Base-by-base conservation (phyloP, 1,284 basidiomycete genomes). In the Rhodotorula sp. region DNA sequence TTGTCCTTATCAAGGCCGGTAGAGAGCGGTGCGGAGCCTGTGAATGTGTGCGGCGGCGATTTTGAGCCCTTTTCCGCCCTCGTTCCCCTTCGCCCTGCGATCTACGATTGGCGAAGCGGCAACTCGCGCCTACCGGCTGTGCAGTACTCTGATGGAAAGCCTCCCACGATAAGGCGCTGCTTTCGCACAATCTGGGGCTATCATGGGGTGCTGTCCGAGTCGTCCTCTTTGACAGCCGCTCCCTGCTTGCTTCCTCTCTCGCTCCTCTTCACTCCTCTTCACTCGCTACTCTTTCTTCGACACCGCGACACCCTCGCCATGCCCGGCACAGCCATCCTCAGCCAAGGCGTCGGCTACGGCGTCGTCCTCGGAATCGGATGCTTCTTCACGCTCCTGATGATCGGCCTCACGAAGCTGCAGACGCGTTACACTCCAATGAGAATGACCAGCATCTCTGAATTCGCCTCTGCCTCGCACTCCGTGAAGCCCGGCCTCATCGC, bases 351-450 rank as follows among this genome's bases (percentile, higher is more conserved):
- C 47, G 68, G 68, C 9, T 93, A 92, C 83, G 91, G 90, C 57
- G 89, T 93, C 66, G 90, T 66, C 26, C 37, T 76, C 86, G 90
- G 90, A 48, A 91, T 93, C 77, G 90, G 90, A 40, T 79, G 92
- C 51, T 91, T 91, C 80, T 92, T 93, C 82, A 88, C 87, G 74
- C 86, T 81, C 16, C 86, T 91, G 78, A 92, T 92, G 90, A 75
- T 90, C 37, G 76, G 82, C 62, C 76, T 91, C 70, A 89, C 89
- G 3, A 86, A 85, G 48, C 79, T 90, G 54, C 89, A 90, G 80
- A 80, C 86, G 46, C 85, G 89, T 51, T 90, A 90, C 76, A 90
- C 89, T 0, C 83, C 70, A 16, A 74, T 77, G 73, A 78, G 79
- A 60, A 69, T 76, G 13, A 77, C 79, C 9, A 83, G 82, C 1